A percentile compares a stretch with the other conserved stretches of the same genome.
Evolutionary conservation across 2,329 filamentous ascomycete genomes (phyloP).

Genomic region (Colletotrichum sp.): DNA sequence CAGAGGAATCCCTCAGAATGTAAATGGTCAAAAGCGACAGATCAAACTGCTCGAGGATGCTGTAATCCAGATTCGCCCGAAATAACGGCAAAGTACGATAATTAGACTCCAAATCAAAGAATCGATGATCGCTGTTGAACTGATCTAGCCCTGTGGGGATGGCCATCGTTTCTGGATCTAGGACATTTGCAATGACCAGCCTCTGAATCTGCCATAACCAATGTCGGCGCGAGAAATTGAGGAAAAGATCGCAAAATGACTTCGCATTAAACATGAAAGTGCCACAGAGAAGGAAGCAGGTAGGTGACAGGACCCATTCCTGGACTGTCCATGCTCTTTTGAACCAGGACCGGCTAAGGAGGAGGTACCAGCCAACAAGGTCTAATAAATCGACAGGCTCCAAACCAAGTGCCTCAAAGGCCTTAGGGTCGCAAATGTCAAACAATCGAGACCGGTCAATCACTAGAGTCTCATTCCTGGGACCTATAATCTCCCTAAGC

Average conservation of each 20-base stretch:
- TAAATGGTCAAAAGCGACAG: too few species aligned
- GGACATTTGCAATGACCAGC: rapidly evolving
- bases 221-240: too few species aligned
- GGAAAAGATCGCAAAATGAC: too few species aligned
- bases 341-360: neutral
- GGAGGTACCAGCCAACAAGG: neutral
- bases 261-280: neutral
- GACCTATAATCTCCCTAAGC: neutral
- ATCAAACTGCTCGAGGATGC: neutral
- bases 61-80: rapidly evolving
- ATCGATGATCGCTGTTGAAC: too few species aligned
- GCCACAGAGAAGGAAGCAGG: rapidly evolving
- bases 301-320: neutral
- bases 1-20: neutral
- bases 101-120: neutral
- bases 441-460: rapidly evolving
- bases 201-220: too few species aligned
- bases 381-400: neutral
- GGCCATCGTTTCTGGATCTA: neutral
- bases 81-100: rapidly evolving
- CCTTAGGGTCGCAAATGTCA: rapidly evolving
- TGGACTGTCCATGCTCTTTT: neutral
- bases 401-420: neutral
- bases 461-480: rapidly evolving
- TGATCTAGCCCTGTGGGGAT: neutral